Evolutionary conservation across 73 alveolate species (phyloP).

Genomic region (Halteria grandinella): DNA sequence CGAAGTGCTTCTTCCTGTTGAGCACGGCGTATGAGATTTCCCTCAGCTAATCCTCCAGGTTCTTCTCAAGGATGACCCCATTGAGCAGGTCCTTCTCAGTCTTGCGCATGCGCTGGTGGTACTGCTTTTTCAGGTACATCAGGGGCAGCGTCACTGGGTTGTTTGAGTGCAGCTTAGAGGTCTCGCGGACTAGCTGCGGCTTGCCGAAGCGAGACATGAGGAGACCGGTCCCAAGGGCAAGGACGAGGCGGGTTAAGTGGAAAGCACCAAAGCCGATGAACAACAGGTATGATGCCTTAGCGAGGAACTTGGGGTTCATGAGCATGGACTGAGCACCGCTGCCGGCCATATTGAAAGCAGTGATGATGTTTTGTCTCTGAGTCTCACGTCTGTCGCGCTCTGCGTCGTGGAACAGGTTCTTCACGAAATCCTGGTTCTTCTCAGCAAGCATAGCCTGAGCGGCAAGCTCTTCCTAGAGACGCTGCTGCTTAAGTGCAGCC

Average conservation of each 20-base stretch:
- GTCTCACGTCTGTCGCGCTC: constrained; percentile 73
- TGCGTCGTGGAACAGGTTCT: constrained; percentile 52
- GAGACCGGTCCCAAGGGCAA: constrained; percentile 48
- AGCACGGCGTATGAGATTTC: constrained; percentile 76
- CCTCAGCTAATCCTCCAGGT: constrained; percentile 66
- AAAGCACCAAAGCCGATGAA: constrained; percentile 70
- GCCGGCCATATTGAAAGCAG: constrained; percentile 64
- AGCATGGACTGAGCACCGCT: constrained; percentile 60
- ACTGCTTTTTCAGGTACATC: constrained; percentile 46
- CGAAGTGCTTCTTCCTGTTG: constrained; percentile 73
- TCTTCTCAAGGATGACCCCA: constrained; percentile 71
- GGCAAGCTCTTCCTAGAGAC: constrained; percentile 26
- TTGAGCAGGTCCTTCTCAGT: constrained; percentile 72
- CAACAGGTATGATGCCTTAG: constrained; percentile 59
- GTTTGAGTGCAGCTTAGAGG: constrained; percentile 70
- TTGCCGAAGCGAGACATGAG: constrained; percentile 71
- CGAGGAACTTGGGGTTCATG: constrained; percentile 64
- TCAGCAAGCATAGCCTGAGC: constrained; percentile 7
- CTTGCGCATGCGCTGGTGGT: constrained; percentile 33
- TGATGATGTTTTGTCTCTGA: constrained; percentile 51
- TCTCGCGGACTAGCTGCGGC: constrained; percentile 87
- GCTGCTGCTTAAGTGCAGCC: constrained; percentile 29
- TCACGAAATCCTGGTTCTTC: constrained; percentile 61
- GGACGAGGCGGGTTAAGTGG: constrained; percentile 61
- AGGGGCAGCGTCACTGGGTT: constrained; percentile 51